Evolutionary conservation across 306 rosid genomes (phyloP), one percentile per base, ranked within the genome.

Genomic region (Castanopsis chinensis): DNA sequence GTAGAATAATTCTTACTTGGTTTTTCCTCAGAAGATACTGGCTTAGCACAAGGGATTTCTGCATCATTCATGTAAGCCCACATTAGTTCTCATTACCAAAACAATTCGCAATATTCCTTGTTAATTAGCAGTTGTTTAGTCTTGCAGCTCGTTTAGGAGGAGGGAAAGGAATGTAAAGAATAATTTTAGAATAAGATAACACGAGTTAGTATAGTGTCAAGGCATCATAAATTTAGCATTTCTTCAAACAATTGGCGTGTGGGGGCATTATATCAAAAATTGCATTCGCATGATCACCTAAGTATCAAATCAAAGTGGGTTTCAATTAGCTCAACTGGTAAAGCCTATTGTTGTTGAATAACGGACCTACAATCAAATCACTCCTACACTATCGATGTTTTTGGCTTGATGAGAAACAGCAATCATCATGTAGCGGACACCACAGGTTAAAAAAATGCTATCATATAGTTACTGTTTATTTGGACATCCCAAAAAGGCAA

Each of bases 11-110:
- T 64, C 88, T 82, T 89, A 94, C 98, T 64, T 79, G 88, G 53
- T 72, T 83, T 79, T 53, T 35, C 83, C 71, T 81, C 92, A 18
- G 81, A 72, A 69, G 90, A 19, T 45, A 69, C 77, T 5, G 83
- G 90, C 78, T 82, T 80, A 79, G 75, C 85, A 77, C 94, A 91
- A 23, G 91, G 89, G 69, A 80, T 73, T 77, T 94, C 94, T 94
- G 94, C 88, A 83, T 58, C 55, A 78, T 28, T 72, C 60, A 84
- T 25, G 55, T 6, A 78, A 83, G 52, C 85, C 35, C 75, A 21
- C 63, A 68, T 83, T 67, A 84, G 73, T 73, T 61, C 74, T 72
- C 74, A 58, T 17, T 7, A 5, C 19, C 14, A 74, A 19, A 72
- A 35, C 23, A 20, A 73, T 35, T 33, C 25, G 8, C 10, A 33